Evolutionary conservation across 208 protist species (phyloP).

Genomic region (Crithidia bombi): DNA sequence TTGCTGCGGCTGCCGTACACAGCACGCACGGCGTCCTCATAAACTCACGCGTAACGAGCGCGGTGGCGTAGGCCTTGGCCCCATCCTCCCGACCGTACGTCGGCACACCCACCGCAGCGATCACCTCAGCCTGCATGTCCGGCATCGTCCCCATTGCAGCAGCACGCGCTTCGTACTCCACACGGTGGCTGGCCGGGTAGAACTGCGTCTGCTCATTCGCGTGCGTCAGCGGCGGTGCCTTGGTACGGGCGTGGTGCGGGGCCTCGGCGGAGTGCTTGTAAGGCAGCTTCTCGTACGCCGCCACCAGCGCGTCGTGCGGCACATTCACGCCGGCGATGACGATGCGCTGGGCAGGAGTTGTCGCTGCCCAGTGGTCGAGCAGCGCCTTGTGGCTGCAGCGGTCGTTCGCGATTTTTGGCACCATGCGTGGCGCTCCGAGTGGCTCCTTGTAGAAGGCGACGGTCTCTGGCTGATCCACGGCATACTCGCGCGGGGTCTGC

Average conservation of each 20-base stretch:
- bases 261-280: slow-evolving; percentile 78
- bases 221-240: slow-evolving; percentile 42
- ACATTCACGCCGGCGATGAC: slow-evolving; percentile 83
- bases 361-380: slow-evolving; percentile 73
- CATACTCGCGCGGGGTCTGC: slow-evolving; percentile 79
- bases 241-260: slow-evolving; percentile 62
- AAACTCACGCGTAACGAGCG: slow-evolving; percentile 76
- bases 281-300: slow-evolving; percentile 78
- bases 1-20: slow-evolving; percentile 22
- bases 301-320: slow-evolving; percentile 75
- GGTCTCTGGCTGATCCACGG: slow-evolving; percentile 75
- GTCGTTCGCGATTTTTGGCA: slow-evolving; percentile 74
- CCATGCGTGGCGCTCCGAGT: slow-evolving; percentile 74
- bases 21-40: slow-evolving; percentile 44
- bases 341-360: slow-evolving; percentile 76
- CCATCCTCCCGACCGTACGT: slow-evolving; percentile 63
- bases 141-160: slow-evolving; percentile 79
- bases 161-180: slow-evolving; percentile 73
- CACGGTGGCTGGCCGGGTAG: slow-evolving; percentile 59
- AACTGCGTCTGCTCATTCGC: slow-evolving; percentile 77
- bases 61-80: slow-evolving; percentile 55
- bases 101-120: slow-evolving; percentile 72
- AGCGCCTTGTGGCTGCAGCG: slow-evolving; percentile 74
- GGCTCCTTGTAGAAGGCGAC: slow-evolving; percentile 93
- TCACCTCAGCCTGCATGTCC: slow-evolving; percentile 82